Conservation (phyloP, 495 filamentous ascomycete species). For the Hypoxylon lienhwacheense region DNA sequence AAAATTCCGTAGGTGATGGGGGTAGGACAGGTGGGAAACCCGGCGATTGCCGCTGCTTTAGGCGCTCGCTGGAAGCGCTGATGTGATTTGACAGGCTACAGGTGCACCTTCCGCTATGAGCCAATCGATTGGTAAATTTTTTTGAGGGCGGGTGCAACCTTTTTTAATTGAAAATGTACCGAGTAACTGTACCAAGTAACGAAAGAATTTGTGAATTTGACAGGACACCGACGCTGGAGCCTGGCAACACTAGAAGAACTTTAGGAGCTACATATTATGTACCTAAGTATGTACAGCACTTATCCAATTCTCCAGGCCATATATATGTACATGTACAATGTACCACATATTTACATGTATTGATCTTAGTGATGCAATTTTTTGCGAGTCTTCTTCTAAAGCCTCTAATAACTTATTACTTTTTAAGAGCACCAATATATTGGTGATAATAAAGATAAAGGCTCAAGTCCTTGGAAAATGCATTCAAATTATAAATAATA, state of each 20-base stretch:
- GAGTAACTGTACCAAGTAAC: too few species aligned
- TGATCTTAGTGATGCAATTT: conserved; percentile 16
- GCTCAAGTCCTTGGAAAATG: conserved; percentile 2
- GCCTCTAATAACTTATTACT: conserved; percentile 1
- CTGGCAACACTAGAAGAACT: conserved; percentile 34
- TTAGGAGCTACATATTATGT: too few species aligned
- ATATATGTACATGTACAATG: too few species aligned
- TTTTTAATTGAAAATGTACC: conserved; percentile 23
- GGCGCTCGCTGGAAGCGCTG: conserved; percentile 27
- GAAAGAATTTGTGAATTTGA: too few species aligned
- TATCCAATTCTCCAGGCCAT: too few species aligned
- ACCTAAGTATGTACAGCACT: too few species aligned
- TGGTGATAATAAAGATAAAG: conserved; percentile 10
- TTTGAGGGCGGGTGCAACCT: conserved; percentile 38
- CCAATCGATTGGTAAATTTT: conserved; percentile 35
- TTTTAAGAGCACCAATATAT: neutral
- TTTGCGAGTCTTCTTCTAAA: conserved; percentile 31
- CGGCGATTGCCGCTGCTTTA: conserved; percentile 41
- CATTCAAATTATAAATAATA: neutral
- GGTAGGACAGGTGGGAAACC: conserved; percentile 11
- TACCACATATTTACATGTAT: too few species aligned
- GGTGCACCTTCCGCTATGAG: conserved; percentile 24
- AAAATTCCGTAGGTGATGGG: conserved; percentile 29
- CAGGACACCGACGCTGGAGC: conserved; percentile 23
- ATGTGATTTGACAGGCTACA: conserved; percentile 32